Percentiles rank a stretch among this genome's conserved stretches.
Evolutionary conservation across 1,139 yeast species (phyloP).

Genomic region (Nakaseomyces delphensis): DNA sequence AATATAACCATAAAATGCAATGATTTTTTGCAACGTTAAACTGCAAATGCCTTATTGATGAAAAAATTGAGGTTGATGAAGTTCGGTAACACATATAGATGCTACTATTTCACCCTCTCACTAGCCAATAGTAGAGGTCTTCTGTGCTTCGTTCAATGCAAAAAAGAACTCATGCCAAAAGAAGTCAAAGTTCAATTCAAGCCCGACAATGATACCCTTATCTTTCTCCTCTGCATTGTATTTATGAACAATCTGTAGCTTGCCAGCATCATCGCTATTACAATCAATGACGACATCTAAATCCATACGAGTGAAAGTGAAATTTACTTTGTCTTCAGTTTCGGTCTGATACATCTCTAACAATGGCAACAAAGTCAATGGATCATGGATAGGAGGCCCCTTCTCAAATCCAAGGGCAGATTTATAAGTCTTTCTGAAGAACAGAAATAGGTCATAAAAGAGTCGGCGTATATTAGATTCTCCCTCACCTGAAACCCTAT

Average conservation of each 20-base stretch:
- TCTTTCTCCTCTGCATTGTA: conserved; percentile 25
- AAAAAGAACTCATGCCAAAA: conserved; percentile 48
- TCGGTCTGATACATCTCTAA: conserved; percentile 37
- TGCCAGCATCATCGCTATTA: conserved; percentile 22
- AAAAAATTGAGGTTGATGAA: too few species aligned
- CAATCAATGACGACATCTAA: conserved; percentile 32
- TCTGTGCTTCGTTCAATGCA: conserved; percentile 34
- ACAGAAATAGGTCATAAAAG: conserved; percentile 50
- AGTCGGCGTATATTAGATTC: conserved; percentile 41
- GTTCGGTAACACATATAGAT: too few species aligned
- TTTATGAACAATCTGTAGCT: conserved; percentile 20
- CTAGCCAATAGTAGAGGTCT: conserved; percentile 18
- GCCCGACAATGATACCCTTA: conserved; percentile 41
- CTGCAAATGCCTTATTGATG: neutral
- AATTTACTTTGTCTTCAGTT: conserved; percentile 26
- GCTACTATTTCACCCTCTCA: too few species aligned
- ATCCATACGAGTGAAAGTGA: conserved; percentile 33
- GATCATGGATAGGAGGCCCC: conserved; percentile 83
- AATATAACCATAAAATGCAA: neutral
- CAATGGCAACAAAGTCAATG: conserved; percentile 57
- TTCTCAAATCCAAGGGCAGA: conserved; percentile 37
- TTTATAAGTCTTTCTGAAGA: conserved; percentile 43
- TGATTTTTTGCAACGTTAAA: neutral
- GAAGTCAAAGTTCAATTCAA: conserved; percentile 36
- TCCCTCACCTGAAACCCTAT: conserved; percentile 28